Base-by-base conservation (phyloP, 441 rosid species). In the Oxalis stricta region DNA sequence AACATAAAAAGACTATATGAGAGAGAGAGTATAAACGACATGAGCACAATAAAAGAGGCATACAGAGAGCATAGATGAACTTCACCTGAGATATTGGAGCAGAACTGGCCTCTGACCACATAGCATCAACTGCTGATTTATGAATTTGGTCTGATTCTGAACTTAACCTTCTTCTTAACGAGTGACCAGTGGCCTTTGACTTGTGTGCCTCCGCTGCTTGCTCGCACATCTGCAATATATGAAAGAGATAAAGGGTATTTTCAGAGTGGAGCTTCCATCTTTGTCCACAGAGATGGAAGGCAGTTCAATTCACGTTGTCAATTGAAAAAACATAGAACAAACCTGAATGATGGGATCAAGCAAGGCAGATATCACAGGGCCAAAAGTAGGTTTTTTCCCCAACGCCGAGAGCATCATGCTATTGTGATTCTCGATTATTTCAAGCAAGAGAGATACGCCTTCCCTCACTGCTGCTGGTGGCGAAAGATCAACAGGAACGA, bases 281-380 rank as follows among this genome's bases (percentile, higher is more conserved):
- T n/a, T n/a, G n/a, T n/a, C n/a, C n/a, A n/a, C n/a, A n/a, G n/a
- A n/a, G n/a, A n/a, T n/a, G n/a, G n/a, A n/a, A n/a, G n/a, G n/a
- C n/a, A n/a, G 36, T 34, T 38, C 44, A 54, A 26, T 9, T 16
- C 48, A 37, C 18, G 19, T 6, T 5, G 28, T 29, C 43, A 24
- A 33, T 4, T 7, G n/a, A 19, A 54, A 44, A 58, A 48, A 26
- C 22, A 50, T n/a, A n/a, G n/a, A 44, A 35, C 37, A 51, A 32
- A 83, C 96, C 99, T 86, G 89, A 60, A 86, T 76, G 42, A 91
- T 83, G 26, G 99, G 96, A 63, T 91, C 93, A 26, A 91, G 87
- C 36, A 81, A 67, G 48, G 96, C 83, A 39, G 95, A 77, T 47
- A 91, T 69, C 53, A 75, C 87, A 4, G 88, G 78, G 64, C 75